Evolutionary conservation across 1,284 basidiomycete genomes (phyloP), one percentile per base, ranked within the genome.

Genomic region (Mycena citricolor): DNA sequence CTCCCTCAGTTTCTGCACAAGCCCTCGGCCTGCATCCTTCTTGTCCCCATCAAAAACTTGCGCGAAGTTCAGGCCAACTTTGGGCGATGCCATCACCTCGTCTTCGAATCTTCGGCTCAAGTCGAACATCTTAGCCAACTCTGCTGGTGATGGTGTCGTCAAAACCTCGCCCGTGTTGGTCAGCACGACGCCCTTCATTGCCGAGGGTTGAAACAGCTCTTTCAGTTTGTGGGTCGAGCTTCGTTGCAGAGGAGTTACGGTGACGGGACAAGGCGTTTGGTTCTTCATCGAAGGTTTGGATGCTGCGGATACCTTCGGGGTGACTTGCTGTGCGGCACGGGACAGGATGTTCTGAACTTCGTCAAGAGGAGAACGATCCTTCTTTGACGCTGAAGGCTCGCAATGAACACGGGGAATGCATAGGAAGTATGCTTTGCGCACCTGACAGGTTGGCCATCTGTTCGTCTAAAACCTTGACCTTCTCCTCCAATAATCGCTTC

Each of bases 101-200:
- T 52, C 51, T 24, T 49, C 47, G 26, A 52, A 52, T 16, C 51
- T 32, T 31, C 51, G 17, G 36, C 39, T 52, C 37, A 52, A 17
- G 39, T 52, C 51, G 55, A 86, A 85, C 3, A 86, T 70, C 36
- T 74, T 79, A 2, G 74, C 72, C 1, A 87, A 69, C 57, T 82
- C 81, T 0, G 71, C 68, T 0, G 82, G 81, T 2, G 74, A 71
- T 1, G 87, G 87, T 10, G 86, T 90, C 4, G 76, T 69, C 4
- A 90, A 68, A 0, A 71, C 67, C 58, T 87, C 79, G 4, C 87
- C 87, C 0, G 86, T 88, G 3, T 77, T 67, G 0, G 87, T 89
- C 25, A 89, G 68, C 28, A 90, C 73, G 25, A 90, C 82, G 3
- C 87, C 87, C 59, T 86, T 86, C 88, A 90, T 90, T 0, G 87